Conservation (phyloP, 495 filamentous ascomycete genomes). For the Paragyromitra xinjiangensis region DNA sequence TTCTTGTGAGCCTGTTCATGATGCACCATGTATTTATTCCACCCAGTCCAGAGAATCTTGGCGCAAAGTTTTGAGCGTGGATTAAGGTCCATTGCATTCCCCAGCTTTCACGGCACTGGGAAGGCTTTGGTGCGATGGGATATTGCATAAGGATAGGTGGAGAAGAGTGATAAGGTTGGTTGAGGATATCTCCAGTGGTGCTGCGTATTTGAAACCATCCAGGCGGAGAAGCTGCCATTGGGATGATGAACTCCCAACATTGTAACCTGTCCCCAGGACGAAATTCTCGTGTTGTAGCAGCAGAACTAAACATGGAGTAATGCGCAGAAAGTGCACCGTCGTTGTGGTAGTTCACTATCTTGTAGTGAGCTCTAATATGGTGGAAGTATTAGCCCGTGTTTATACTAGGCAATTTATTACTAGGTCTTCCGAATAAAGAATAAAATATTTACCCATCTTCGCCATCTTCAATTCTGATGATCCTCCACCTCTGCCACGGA, state of each 20-base stretch:
- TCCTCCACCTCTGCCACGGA: conserved; percentile 12
- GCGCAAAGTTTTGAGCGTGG: background rate
- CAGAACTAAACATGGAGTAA: background rate
- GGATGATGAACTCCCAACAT: conserved; percentile 9
- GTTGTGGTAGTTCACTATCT: conserved; percentile 1
- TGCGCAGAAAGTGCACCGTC: background rate
- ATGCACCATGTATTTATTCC: conserved; percentile 11
- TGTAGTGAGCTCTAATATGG: background rate
- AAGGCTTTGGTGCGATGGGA: background rate
- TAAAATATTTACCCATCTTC: conserved; percentile 4
- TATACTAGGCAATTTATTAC: background rate
- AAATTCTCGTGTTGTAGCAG: background rate
- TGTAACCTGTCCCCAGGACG: background rate
- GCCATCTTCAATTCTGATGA: background rate
- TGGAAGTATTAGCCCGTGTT: background rate
- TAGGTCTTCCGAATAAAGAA: background rate
- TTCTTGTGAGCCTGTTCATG: conserved; percentile 18
- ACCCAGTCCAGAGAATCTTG: background rate
- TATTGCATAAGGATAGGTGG: background rate
- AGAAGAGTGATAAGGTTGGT: background rate
- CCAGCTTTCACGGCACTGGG: conserved; percentile 7
- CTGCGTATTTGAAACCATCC: conserved; percentile 19
- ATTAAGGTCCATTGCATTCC: conserved; percentile 14
- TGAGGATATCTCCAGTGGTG: conserved; percentile 1
- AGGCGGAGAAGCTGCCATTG: conserved; percentile 3